Conservation (phyloP, 352 stramenopile species). For the Pythium diclinum region DNA sequence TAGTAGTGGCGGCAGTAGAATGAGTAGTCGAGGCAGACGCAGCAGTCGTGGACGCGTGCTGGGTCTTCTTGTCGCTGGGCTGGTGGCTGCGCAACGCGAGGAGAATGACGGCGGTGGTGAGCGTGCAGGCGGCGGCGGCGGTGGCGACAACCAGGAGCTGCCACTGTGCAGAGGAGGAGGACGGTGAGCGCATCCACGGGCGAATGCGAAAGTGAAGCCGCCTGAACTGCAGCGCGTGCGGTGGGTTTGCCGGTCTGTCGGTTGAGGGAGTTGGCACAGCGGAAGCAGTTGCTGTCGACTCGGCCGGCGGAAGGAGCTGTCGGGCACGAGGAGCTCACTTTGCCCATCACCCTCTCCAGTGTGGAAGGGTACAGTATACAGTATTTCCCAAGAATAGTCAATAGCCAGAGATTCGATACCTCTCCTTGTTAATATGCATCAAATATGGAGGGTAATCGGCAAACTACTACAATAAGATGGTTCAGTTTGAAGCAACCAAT, state of each 20-base stretch:
- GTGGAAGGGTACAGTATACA: conserved; percentile 18
- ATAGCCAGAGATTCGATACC: too few species aligned
- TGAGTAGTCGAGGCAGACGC: neutral
- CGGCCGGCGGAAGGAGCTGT: conserved; percentile 12
- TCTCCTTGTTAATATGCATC: too few species aligned
- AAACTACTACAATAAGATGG: too few species aligned
- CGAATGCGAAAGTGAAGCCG: conserved; percentile 13
- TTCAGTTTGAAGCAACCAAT: too few species aligned
- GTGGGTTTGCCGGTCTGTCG: neutral
- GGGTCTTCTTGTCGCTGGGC: conserved; percentile 14
- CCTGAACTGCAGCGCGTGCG: neutral
- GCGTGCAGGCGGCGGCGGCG: conserved; percentile 49
- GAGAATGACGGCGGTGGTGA: conserved; percentile 55
- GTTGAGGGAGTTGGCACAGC: conserved; percentile 1
- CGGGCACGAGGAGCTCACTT: conserved; percentile 1
- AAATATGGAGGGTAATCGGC: too few species aligned
- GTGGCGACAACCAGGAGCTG: conserved; percentile 29
- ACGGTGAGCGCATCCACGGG: conserved; percentile 25
- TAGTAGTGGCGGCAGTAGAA: neutral
- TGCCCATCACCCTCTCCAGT: conserved; percentile 12
- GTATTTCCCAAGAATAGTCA: too few species aligned
- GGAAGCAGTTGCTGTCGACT: neutral
- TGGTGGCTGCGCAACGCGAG: conserved; percentile 29
- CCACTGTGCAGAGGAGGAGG: conserved; percentile 23
- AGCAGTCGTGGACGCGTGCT: neutral